Conservation (phyloP, 2,329 filamentous ascomycete species). For the Colletotrichum destructivum region DNA sequence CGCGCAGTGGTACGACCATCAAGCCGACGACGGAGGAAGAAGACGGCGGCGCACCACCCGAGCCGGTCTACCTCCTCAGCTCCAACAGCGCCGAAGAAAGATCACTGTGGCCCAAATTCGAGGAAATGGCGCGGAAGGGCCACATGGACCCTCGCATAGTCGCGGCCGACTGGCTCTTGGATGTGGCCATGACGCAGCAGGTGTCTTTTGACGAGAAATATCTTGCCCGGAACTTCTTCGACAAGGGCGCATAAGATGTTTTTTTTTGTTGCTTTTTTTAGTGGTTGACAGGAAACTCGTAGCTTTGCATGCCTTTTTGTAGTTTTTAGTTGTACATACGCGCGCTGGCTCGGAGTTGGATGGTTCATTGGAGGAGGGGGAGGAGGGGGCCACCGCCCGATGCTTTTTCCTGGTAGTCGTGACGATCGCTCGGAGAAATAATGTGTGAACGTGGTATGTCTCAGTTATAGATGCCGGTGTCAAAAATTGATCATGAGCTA, state of each 20-base stretch:
- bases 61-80: constrained; percentile 88
- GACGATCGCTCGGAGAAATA: constrained; percentile 15
- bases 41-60: constrained; percentile 72
- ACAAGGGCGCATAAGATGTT: constrained; percentile 19
- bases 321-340: constrained; percentile 11
- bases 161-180: constrained; percentile 88
- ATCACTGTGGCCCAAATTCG: constrained; percentile 84
- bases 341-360: constrained; percentile 23
- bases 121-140: constrained; percentile 81
- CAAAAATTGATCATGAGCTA: background rate
- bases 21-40: constrained; percentile 74
- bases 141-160: constrained; percentile 88
- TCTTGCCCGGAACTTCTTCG: constrained; percentile 63
- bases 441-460: constrained; percentile 29
- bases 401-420: constrained; percentile 3
- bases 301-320: background rate
- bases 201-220: constrained; percentile 78
- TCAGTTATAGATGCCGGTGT: constrained; percentile 13
- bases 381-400: background rate
- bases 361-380: background rate
- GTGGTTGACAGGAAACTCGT: background rate
- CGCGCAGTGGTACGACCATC: constrained; percentile 78
- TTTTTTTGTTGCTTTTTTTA: background rate
- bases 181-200: constrained; percentile 90
- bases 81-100: constrained; percentile 77